Conservation (phyloP, 2,329 filamentous ascomycete species). For the Nemania sp. region DNA sequence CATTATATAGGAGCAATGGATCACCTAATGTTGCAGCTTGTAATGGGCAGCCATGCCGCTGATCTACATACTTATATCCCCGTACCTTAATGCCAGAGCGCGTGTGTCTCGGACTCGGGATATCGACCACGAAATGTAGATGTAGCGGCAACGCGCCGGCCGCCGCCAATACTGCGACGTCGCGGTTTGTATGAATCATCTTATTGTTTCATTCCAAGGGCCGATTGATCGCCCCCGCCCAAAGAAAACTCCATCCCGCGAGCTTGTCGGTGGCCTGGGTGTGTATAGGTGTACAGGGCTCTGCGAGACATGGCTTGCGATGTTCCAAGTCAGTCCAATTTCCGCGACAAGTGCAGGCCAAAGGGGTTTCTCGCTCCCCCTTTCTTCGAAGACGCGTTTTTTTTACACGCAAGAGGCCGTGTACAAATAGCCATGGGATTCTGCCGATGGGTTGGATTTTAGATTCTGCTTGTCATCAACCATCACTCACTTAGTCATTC, state of each 20-base stretch:
- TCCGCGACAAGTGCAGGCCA: constrained; percentile 23
- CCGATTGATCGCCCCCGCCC: constrained; percentile 11
- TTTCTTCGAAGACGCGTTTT: no score
- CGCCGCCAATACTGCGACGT: no score
- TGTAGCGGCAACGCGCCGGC: no score
- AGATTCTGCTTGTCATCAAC: neutral
- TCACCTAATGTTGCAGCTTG: neutral
- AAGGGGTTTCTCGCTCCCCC: constrained; percentile 4
- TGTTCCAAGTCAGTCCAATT: constrained; percentile 20
- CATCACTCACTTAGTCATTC: constrained; percentile 1
- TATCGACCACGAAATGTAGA: neutral
- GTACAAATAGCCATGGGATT: constrained; percentile 23
- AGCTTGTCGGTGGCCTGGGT: neutral
- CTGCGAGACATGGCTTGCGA: constrained; percentile 23
- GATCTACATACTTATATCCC: no score
- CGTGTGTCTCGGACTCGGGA: no score
- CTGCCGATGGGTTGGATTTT: neutral
- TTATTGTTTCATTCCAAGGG: constrained; percentile 18
- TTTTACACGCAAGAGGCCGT: no score
- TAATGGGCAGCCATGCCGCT: neutral
- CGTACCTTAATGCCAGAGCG: no score
- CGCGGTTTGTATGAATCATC: no score
- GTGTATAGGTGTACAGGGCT: neutral
- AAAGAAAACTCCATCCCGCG: neutral
- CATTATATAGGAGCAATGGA: neutral